phyloP scores from a whole-genome alignment of 2,329 filamentous ascomycete species.

The Lasiodiplodia hormozganensis region DNA sequence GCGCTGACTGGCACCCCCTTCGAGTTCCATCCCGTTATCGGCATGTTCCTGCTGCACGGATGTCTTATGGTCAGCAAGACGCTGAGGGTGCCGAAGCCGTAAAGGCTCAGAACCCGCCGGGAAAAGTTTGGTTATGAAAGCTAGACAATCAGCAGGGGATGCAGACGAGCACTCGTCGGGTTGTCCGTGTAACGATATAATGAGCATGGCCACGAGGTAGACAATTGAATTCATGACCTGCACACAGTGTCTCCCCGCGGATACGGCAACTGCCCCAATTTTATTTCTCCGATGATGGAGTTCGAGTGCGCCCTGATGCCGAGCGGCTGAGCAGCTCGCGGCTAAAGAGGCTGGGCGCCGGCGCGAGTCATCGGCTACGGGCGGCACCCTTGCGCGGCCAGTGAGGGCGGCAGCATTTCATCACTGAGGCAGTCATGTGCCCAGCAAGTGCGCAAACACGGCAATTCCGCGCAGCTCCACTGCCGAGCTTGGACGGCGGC shows the following conservation, averaged over 20 bases:
- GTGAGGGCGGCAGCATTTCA: slow-evolving; percentile 17
- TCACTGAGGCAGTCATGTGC: slow-evolving; percentile 21
- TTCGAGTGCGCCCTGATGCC: neutral
- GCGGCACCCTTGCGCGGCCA: slow-evolving; percentile 11
- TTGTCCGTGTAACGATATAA: slow-evolving; percentile 25
- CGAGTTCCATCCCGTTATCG: slow-evolving; percentile 84
- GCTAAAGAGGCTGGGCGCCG: slow-evolving; percentile 17
- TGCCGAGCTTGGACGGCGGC: slow-evolving; percentile 9
- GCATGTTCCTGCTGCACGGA: slow-evolving; percentile 85
- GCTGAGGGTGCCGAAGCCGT: slow-evolving; percentile 90
- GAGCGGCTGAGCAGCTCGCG: slow-evolving; percentile 19
- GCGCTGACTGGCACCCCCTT: slow-evolving; percentile 70
- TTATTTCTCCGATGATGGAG: neutral
- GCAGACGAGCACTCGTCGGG: slow-evolving; percentile 9
- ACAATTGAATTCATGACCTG: slow-evolving; percentile 26
- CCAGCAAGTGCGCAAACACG: neutral
- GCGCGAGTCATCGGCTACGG: slow-evolving; percentile 13
- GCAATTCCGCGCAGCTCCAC: slow-evolving; percentile 9
- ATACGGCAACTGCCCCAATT: neutral
- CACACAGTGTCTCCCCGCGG: neutral
- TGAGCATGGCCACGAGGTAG: slow-evolving; percentile 26
- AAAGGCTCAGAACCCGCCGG: neutral
- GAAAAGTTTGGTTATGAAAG: neutral
- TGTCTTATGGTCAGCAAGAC: slow-evolving; percentile 96
- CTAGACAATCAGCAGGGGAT: slow-evolving; percentile 14